Conservation (phyloP, 2,329 filamentous ascomycete genomes). For the Kalaharituber pfeilii region DNA sequence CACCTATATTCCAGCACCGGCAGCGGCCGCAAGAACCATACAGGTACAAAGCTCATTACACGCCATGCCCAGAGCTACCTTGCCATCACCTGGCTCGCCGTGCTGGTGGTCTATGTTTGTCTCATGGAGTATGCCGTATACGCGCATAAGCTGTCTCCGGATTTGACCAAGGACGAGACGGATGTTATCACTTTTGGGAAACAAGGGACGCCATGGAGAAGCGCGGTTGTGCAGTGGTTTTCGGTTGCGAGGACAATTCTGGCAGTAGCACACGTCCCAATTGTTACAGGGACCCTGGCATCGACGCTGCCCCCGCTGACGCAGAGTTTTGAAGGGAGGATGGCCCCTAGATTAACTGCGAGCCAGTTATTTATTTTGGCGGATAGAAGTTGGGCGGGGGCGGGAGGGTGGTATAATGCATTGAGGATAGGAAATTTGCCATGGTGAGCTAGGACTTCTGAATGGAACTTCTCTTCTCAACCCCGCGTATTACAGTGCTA, state of each 20-base stretch:
- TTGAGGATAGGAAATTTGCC: slow-evolving; percentile 10
- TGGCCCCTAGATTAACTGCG: slow-evolving; percentile 6
- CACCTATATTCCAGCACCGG: no score
- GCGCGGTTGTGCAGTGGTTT: slow-evolving; percentile 10
- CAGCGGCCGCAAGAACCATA: no score
- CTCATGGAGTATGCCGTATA: slow-evolving; percentile 8
- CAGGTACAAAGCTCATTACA: background rate
- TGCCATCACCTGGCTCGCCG: background rate
- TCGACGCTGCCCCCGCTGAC: slow-evolving; percentile 12
- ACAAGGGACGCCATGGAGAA: slow-evolving; percentile 9
- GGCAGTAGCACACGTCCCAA: slow-evolving; percentile 12
- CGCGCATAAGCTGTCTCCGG: slow-evolving; percentile 3
- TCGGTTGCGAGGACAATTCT: slow-evolving; percentile 11
- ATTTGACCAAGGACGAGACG: background rate
- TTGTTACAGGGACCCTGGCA: slow-evolving; percentile 9
- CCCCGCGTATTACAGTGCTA: background rate
- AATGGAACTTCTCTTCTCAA: background rate
- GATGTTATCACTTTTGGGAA: slow-evolving; percentile 5
- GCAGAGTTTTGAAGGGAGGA: slow-evolving; percentile 7
- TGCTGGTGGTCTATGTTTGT: slow-evolving; percentile 10
- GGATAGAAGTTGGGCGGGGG: slow-evolving; percentile 12
- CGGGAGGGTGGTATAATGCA: slow-evolving; percentile 12
- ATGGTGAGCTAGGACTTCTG: slow-evolving; percentile 4
- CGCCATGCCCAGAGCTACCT: background rate
- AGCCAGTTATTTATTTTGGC: slow-evolving; percentile 11